Evolutionary conservation across 2,329 filamentous ascomycete genomes (phyloP).

Genomic region (Fusarium bulbicola): DNA sequence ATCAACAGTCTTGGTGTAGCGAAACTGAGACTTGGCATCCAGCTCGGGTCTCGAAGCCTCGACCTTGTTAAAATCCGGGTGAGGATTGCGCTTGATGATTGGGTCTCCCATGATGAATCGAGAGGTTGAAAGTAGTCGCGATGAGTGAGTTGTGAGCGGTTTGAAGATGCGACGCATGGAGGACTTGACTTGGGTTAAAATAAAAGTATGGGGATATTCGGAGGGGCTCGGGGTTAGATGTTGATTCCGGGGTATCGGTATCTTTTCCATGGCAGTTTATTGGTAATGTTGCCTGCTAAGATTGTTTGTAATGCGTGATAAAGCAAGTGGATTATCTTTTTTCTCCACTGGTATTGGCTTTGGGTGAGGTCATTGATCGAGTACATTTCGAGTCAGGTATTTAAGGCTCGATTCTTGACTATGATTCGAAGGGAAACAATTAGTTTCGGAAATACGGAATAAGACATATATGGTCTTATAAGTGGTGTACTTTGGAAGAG

Average conservation of each 20-base stretch:
- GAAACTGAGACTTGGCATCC: constrained; percentile 58
- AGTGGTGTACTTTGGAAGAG: not conserved
- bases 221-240: constrained; percentile 4
- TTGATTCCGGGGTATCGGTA: constrained; percentile 3
- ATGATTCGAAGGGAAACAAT: not conserved
- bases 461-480: not conserved
- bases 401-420: not conserved
- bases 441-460: not conserved
- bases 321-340: constrained; percentile 24
- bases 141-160: constrained; percentile 9
- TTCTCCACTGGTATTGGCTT: constrained; percentile 16
- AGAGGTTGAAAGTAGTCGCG: constrained; percentile 9
- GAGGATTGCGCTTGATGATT: constrained; percentile 64
- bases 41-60: constrained; percentile 73
- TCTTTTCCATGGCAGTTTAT: not conserved
- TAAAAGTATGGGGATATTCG: constrained; percentile 6
- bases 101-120: constrained; percentile 43
- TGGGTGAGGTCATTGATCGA: constrained; percentile 15
- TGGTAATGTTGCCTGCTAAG: constrained; percentile 7
- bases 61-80: constrained; percentile 76
- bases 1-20: constrained; percentile 69
- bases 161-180: constrained; percentile 3
- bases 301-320: constrained; percentile 32
- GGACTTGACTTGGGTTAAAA: not conserved
- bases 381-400: constrained; percentile 3